Evolutionary conservation across 768 basidiomycete genomes (phyloP), one percentile per base, ranked within the genome.

Genomic region (Pleurotus ostreatus): DNA sequence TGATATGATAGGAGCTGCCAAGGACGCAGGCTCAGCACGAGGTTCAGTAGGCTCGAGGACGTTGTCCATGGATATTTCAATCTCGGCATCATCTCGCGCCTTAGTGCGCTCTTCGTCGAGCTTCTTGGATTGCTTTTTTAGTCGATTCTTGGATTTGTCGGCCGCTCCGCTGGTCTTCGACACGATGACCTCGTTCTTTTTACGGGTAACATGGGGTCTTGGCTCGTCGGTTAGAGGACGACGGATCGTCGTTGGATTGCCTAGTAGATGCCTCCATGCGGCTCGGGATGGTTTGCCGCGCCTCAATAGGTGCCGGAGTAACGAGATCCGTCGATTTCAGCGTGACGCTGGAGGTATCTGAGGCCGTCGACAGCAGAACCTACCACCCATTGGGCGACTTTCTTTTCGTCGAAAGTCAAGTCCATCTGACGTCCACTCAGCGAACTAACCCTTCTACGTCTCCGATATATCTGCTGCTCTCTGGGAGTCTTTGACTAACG

Each of bases 101-200:
- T 78, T 79, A 56, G 80, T 81, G 57, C 76, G 77, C 45, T 80
- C 85, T 20, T 82, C 85, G 2, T 71, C 78, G 16, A 74, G 72
- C 63, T 87, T 89, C 62, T 70, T 71, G 15, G 67, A 70, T 44
- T 78, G 73, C 63, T 93, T 96, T 62, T 84, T 83, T 46, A 94
- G 76, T 63, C 84, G 85, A 67, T 87, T 83, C 20, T 20, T 20
- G 20, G 20, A 20, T 20, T 20, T 20, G 20, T 20, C 20, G 20
- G 20, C 20, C 20, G 20, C 20, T 20, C 20, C 20, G 20, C 20
- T 88, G 58, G 80, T 78, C 62, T 92, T 94, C 61, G 80, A 78
- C 18, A 92, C 81, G 3, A 83, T 68, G 8, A 90, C 76, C 57
- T 87, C 82, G 68, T 94, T 95, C 59, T 81, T 81, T 68, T 89